A percentile compares a stretch with the other conserved stretches of the same genome.
phyloP scores from a whole-genome alignment of 495 filamentous ascomycete species.

The Cenococcum geophilum region DNA sequence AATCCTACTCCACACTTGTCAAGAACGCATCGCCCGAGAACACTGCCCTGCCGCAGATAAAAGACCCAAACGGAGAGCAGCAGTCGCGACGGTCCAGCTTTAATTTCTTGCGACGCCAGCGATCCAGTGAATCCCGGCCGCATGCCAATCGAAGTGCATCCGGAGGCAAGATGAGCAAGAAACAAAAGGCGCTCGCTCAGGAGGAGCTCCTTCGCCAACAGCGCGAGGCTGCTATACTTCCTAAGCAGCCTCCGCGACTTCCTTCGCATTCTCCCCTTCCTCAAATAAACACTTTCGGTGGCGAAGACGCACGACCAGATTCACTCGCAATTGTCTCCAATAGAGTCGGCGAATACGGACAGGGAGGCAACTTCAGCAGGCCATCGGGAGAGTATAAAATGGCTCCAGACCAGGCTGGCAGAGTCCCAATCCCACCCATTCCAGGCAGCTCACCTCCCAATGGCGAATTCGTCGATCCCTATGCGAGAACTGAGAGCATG shows the following conservation, averaged over 20 bases:
- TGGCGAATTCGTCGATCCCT: constrained; percentile 56
- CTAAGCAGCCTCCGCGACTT: constrained; percentile 69
- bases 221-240: constrained; percentile 53
- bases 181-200: constrained; percentile 52
- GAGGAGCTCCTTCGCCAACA: constrained; percentile 64
- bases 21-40: constrained; percentile 23
- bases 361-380: constrained; percentile 29
- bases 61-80: constrained; percentile 20
- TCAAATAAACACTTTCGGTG: constrained; percentile 65
- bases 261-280: constrained; percentile 67
- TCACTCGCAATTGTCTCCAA: constrained; percentile 58
- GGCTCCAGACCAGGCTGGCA: constrained; percentile 10
- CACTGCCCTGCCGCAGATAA: constrained; percentile 26
- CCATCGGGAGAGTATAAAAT: constrained; percentile 28
- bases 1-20: background rate
- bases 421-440: constrained; percentile 45
- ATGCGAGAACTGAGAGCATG: constrained; percentile 86
- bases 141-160: constrained; percentile 40
- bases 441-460: constrained; percentile 38
- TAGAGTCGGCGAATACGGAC: constrained; percentile 40
- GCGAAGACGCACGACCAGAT: constrained; percentile 59
- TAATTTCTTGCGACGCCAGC: constrained; percentile 34
- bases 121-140: constrained; percentile 25
- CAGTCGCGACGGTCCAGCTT: constrained; percentile 28
- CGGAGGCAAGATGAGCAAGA: constrained; percentile 61